phyloP scores from a whole-genome alignment of 2,329 filamentous ascomycete genomes.

The Knufia fluminis region DNA sequence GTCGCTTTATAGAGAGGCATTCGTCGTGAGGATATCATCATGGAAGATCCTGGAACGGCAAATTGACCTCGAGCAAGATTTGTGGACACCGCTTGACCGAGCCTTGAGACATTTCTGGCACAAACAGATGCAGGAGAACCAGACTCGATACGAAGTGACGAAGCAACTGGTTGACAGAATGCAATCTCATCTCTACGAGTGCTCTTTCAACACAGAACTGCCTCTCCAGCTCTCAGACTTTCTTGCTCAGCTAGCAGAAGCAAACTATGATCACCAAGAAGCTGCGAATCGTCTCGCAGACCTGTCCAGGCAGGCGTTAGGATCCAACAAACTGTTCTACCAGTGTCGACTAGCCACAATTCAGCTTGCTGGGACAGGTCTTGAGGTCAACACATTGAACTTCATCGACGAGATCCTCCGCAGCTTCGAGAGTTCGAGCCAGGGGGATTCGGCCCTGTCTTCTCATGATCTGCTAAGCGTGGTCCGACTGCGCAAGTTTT shows the following conservation, averaged over 20 bases:
- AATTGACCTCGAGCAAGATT: constrained; percentile 34
- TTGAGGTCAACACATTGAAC: background rate
- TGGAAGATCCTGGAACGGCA: constrained; percentile 35
- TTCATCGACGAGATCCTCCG: background rate
- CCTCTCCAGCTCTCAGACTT: constrained; percentile 2
- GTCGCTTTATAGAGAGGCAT: constrained; percentile 30
- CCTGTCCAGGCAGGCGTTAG: background rate
- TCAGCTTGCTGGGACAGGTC: background rate
- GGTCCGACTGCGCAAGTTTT: constrained; percentile 5
- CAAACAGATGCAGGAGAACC: background rate
- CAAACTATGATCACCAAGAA: background rate
- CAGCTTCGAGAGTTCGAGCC: background rate
- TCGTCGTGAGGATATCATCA: constrained; percentile 33
- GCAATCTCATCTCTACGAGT: background rate
- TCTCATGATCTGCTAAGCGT: background rate
- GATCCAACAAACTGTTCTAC: background rate
- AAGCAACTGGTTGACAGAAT: background rate
- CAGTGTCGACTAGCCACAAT: background rate
- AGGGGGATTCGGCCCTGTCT: background rate
- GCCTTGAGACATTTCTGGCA: constrained; percentile 27
- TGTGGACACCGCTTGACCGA: constrained; percentile 35
- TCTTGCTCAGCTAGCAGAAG: constrained; percentile 2
- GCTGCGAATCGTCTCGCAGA: background rate
- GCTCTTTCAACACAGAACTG: background rate
- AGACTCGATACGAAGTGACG: background rate